Conservation (phyloP, 2,329 filamentous ascomycete species). For the Blastomyces emzantsi region DNA sequence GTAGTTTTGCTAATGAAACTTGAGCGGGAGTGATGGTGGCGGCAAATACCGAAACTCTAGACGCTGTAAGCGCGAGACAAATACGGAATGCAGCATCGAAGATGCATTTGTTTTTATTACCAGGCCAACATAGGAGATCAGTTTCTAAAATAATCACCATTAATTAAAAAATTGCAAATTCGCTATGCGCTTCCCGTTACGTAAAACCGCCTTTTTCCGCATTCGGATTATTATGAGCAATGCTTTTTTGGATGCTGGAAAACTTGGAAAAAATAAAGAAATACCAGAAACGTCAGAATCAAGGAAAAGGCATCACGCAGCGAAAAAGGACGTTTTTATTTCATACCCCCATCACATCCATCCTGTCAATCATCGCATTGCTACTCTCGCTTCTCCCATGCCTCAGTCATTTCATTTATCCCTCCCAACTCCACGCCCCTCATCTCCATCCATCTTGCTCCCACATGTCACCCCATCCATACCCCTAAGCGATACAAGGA, state of each 20-base stretch:
- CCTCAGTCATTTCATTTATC: background rate
- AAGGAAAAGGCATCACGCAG: background rate
- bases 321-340: background rate
- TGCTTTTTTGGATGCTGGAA: too few species aligned
- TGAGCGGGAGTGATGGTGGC: background rate
- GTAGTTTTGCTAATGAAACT: background rate
- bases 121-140: too few species aligned
- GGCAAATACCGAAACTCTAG: background rate
- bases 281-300: background rate
- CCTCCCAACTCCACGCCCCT: background rate
- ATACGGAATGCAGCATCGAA: too few species aligned
- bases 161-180: background rate
- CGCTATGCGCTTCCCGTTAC: background rate
- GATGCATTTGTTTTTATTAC: too few species aligned
- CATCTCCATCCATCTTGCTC: background rate
- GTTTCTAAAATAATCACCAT: background rate
- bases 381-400: background rate
- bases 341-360: background rate
- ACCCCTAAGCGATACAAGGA: background rate
- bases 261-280: too few species aligned
- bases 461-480: background rate
- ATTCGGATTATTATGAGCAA: background rate
- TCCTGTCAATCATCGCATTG: background rate
- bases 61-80: conserved; percentile 2
- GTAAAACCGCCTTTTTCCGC: background rate